A percentile compares a stretch with the other conserved stretches of the same genome.
Evolutionary conservation across 2,329 filamentous ascomycete species (phyloP).

Genomic region (Xylogone sp.): DNA sequence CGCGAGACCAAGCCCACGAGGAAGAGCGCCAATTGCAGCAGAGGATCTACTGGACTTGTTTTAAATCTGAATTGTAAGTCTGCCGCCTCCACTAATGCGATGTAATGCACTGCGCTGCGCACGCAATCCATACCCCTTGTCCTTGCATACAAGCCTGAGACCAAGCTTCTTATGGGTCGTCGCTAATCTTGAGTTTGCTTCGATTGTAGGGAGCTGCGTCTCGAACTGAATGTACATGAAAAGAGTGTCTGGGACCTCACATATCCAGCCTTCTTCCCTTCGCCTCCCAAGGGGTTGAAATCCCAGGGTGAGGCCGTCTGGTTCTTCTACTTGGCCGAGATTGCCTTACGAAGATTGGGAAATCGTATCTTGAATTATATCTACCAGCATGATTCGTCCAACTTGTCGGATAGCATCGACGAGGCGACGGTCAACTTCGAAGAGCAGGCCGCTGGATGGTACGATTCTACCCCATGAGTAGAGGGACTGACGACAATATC

Average conservation of each 20-base stretch:
- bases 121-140: too few species aligned
- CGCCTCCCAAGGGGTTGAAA: constrained; percentile 22
- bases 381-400: neutral
- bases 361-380: constrained; percentile 34
- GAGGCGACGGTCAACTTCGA: constrained; percentile 11
- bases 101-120: too few species aligned
- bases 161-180: too few species aligned
- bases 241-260: constrained; percentile 23
- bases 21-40: constrained; percentile 38
- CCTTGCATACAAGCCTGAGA: too few species aligned
- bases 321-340: constrained; percentile 52
- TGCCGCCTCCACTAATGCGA: constrained; percentile 27
- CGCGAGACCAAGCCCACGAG: neutral
- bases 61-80: constrained; percentile 51
- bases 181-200: too few species aligned
- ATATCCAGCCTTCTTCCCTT: constrained; percentile 28
- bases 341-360: constrained; percentile 37
- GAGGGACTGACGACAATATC: too few species aligned
- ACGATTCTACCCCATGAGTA: neutral
- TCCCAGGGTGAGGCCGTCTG: constrained; percentile 30
- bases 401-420: constrained; percentile 1
- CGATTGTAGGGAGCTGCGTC: constrained; percentile 33
- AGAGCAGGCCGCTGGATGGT: constrained; percentile 22
- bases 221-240: constrained; percentile 39
- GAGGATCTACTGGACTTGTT: constrained; percentile 50